Percentiles rank a stretch among this genome's conserved stretches.
These are phyloP conservation scores for Pythium folliculosum DNA, from an alignment of 352 stramenopile species.

Conservation along the genomic window DNA sequence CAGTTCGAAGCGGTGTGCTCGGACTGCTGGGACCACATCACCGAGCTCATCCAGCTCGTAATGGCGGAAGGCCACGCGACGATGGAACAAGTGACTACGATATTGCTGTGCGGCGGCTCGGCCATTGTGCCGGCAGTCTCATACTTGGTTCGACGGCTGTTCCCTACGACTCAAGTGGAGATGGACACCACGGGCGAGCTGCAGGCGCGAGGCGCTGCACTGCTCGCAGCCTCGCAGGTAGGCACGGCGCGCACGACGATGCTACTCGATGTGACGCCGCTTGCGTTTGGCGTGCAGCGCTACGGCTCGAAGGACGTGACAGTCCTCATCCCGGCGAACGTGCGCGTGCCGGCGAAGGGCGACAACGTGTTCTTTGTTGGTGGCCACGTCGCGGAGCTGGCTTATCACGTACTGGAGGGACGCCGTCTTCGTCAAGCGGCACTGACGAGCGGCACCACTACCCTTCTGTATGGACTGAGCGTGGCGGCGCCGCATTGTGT, in stretches of 20 bases:
- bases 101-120: conserved; percentile 41
- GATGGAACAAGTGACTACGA: conserved; percentile 30
- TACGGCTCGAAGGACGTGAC: conserved; percentile 8
- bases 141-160: conserved; percentile 5
- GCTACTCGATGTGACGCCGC: conserved; percentile 16
- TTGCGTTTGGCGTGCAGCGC: conserved; percentile 22
- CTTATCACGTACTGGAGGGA: conserved; percentile 23
- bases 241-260: background rate
- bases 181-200: conserved; percentile 7
- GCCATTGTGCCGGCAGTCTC: conserved; percentile 3
- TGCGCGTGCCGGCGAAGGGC: conserved; percentile 11
- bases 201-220: conserved; percentile 15
- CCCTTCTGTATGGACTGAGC: background rate
- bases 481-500: conserved; percentile 9
- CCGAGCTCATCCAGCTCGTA: conserved; percentile 25
- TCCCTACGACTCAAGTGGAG: background rate
- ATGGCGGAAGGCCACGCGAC: conserved; percentile 26
- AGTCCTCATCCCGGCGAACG: conserved; percentile 18
- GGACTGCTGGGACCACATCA: conserved; percentile 34
- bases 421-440: conserved; percentile 1
- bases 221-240: background rate
- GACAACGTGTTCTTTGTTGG: conserved; percentile 21
- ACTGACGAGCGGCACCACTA: background rate
- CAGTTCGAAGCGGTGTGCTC: conserved; percentile 43
- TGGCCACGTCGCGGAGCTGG: conserved; percentile 3